Percentiles rank a stretch among this genome's conserved stretches.
phyloP scores from a whole-genome alignment of 352 stramenopile species.

The Chloridella minuta region DNA sequence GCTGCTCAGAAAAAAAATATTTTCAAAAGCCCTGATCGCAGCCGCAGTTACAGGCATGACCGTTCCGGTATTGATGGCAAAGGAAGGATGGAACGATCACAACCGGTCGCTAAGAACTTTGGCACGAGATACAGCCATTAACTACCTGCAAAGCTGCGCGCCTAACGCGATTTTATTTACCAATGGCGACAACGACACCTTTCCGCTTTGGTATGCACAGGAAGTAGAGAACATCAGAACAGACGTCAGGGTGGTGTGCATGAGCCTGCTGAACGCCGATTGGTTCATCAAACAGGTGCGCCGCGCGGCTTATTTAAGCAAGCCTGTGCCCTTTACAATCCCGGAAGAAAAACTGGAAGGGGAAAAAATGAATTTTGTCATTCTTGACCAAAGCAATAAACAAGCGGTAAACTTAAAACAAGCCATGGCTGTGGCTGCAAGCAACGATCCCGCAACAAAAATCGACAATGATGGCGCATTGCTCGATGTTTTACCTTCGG shows the following conservation, averaged over 20 bases:
- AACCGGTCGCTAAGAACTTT: not conserved
- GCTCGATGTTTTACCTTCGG: not conserved
- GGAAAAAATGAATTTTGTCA: not conserved
- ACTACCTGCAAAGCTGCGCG: not conserved
- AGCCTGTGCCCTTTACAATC: not conserved
- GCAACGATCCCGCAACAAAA: not conserved
- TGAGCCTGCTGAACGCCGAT: not conserved
- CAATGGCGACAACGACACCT: constrained; percentile 4
- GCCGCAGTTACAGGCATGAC: not conserved
- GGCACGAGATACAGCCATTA: not conserved
- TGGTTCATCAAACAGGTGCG: not conserved
- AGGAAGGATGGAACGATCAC: not conserved
- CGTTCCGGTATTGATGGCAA: not conserved
- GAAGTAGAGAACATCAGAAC: not conserved
- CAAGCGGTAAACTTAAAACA: not conserved
- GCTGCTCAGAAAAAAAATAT: not conserved
- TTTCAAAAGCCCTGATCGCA: not conserved
- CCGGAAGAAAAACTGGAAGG: not conserved
- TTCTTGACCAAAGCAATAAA: not conserved
- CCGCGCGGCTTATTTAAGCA: not conserved
- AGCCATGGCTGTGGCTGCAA: not conserved
- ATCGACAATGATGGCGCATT: not conserved
- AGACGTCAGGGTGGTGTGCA: not conserved
- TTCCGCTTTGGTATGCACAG: not conserved
- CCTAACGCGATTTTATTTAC: not conserved